Evolutionary conservation across 1,139 yeast species (phyloP).

Genomic region (Candida pseudoviswanathii): DNA sequence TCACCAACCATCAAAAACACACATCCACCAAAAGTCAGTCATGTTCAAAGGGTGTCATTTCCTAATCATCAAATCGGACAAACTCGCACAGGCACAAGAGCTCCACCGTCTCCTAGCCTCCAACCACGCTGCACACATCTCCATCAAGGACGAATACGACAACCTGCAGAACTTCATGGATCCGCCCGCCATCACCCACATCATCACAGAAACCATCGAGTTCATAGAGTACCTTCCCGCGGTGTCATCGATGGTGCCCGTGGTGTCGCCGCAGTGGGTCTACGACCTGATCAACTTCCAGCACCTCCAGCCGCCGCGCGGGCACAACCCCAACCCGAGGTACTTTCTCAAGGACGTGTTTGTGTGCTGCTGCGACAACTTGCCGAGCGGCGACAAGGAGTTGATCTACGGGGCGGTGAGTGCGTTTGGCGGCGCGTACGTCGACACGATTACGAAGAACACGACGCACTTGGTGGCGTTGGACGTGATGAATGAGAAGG

Average conservation of each 20-base stretch:
- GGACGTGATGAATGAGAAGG: slow-evolving; percentile 54
- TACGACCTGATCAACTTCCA: slow-evolving; percentile 45
- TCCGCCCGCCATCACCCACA: slow-evolving; percentile 41
- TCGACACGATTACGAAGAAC: slow-evolving; percentile 62
- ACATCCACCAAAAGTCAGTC: background rate
- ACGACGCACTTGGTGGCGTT: slow-evolving; percentile 79
- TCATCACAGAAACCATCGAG: slow-evolving; percentile 54
- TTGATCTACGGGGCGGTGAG: slow-evolving; percentile 65
- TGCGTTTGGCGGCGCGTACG: slow-evolving; percentile 75
- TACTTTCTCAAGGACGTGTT: slow-evolving; percentile 63
- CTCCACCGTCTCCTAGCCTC: slow-evolving; percentile 23
- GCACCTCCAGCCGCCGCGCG: slow-evolving; percentile 50
- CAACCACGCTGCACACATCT: slow-evolving; percentile 26
- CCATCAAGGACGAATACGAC: slow-evolving; percentile 27
- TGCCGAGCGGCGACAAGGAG: slow-evolving; percentile 63
- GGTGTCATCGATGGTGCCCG: slow-evolving; percentile 61
- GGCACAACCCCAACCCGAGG: slow-evolving; percentile 70
- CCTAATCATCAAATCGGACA: slow-evolving; percentile 40
- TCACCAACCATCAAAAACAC: background rate
- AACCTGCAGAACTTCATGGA: slow-evolving; percentile 27
- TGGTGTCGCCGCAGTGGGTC: slow-evolving; percentile 70
- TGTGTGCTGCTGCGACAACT: slow-evolving; percentile 60
- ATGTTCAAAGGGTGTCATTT: slow-evolving; percentile 44
- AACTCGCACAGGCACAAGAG: slow-evolving; percentile 21
- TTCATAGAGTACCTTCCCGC: slow-evolving; percentile 59